Evolutionary conservation across 352 stramenopile genomes (phyloP).

Genomic region (Pythium aristosporum): DNA sequence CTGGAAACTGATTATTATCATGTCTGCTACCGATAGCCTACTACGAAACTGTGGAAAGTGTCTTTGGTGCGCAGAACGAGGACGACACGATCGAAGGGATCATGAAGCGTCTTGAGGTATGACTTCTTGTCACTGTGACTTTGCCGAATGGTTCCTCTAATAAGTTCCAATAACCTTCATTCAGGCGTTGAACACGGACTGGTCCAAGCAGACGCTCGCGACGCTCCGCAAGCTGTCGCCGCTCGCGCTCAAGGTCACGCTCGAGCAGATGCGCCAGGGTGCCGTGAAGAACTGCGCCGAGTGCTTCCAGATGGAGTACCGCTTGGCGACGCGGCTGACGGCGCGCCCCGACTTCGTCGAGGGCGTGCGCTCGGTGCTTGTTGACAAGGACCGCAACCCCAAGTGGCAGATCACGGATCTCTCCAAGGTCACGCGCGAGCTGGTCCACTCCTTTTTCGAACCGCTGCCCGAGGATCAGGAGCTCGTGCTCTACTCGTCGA

Average conservation of each 20-base stretch:
- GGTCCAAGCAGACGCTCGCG: conserved; percentile 73
- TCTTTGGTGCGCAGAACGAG: conserved; percentile 77
- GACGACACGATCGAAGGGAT: conserved; percentile 79
- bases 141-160: not conserved
- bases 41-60: conserved; percentile 66
- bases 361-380: conserved; percentile 93
- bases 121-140: conserved; percentile 14
- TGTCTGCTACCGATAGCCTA: conserved; percentile 36
- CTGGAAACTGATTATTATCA: not conserved
- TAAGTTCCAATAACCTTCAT: not conserved
- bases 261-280: conserved; percentile 92
- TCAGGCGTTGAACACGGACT: conserved; percentile 66
- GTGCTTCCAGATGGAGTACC: conserved; percentile 95
- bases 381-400: conserved; percentile 95
- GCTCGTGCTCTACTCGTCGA: conserved; percentile 62
- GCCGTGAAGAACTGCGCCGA: conserved; percentile 81
- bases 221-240: conserved; percentile 91
- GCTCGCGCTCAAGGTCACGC: conserved; percentile 93
- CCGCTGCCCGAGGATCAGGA: conserved; percentile 75
- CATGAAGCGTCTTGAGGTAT: conserved; percentile 42
- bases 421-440: conserved; percentile 53
- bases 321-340: conserved; percentile 81
- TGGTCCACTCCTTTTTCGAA: conserved; percentile 83
- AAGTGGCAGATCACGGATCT: conserved; percentile 85
- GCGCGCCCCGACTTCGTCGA: conserved; percentile 96